A percentile compares a stretch with the other conserved stretches of the same genome.
These are phyloP conservation scores for Kondoa subrosea DNA, from an alignment of 768 basidiomycete species.

Conservation along the genomic window DNA sequence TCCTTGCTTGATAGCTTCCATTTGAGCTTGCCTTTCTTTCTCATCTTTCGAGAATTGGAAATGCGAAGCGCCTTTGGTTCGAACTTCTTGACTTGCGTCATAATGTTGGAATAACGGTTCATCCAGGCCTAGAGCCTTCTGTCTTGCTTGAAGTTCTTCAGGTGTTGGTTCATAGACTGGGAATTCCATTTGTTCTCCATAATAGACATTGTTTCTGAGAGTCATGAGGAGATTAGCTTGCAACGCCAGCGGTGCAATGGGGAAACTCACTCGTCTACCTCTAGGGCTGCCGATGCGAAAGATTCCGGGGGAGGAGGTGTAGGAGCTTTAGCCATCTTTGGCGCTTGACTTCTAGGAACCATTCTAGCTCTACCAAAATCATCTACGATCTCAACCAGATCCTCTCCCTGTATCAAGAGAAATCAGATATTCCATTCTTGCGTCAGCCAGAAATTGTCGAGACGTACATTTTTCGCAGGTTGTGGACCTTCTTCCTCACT, in stretches of 20 bases:
- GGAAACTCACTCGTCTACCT: constrained; percentile 5
- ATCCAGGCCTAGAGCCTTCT: constrained; percentile 50
- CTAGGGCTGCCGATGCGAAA: neutral
- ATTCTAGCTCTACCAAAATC: constrained; percentile 26
- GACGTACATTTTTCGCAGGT: neutral
- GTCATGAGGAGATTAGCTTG: neutral
- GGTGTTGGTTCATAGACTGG: constrained; percentile 72
- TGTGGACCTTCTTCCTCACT: neutral
- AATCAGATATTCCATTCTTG: too few species aligned
- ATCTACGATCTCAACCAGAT: constrained; percentile 24
- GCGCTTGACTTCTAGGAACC: constrained; percentile 21
- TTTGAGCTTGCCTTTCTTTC: constrained; percentile 54
- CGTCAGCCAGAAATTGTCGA: too few species aligned
- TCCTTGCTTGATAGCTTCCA: constrained; percentile 56
- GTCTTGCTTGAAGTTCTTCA: constrained; percentile 59
- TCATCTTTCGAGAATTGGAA: constrained; percentile 83
- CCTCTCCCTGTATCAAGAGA: constrained; percentile 2
- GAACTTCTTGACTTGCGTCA: constrained; percentile 62
- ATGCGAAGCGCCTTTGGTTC: constrained; percentile 74
- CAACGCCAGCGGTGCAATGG: neutral
- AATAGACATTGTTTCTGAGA: constrained; percentile 22
- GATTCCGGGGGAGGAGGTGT: neutral
- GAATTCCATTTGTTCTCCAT: constrained; percentile 44
- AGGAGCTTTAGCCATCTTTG: constrained; percentile 16
- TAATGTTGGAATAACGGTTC: constrained; percentile 63